A percentile compares a stretch with the other conserved stretches of the same genome.
Evolutionary conservation across 805 yeast genomes (phyloP).

Genomic region (Candida lessepsii): DNA sequence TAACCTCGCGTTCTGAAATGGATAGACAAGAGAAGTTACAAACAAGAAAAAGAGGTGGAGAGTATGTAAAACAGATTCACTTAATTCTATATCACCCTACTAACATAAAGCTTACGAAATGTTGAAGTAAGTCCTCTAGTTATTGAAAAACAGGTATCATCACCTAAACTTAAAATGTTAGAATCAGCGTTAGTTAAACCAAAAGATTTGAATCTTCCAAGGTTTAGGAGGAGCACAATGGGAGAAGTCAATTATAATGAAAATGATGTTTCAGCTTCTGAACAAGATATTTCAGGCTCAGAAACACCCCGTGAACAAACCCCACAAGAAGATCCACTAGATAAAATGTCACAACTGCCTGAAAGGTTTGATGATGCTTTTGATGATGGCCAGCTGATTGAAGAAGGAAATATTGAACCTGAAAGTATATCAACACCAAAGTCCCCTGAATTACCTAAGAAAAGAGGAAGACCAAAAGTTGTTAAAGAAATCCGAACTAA

Average conservation of each 20-base stretch:
- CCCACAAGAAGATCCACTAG: not conserved
- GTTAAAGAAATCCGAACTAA: not conserved
- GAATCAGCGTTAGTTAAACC: constrained; percentile 26
- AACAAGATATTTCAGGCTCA: no score
- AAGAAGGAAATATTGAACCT: not conserved
- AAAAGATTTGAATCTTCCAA: constrained; percentile 18
- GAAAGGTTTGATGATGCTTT: not conserved
- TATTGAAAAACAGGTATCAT: constrained; percentile 4
- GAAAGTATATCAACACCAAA: not conserved
- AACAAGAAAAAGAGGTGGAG: constrained; percentile 40
- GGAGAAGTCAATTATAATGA: not conserved
- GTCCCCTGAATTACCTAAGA: constrained; percentile 1
- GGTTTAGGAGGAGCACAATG: constrained; percentile 10
- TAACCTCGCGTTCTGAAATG: constrained; percentile 3
- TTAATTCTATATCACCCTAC: no score
- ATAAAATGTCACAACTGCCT: not conserved
- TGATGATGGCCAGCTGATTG: not conserved
- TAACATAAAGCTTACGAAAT: constrained; percentile 12
- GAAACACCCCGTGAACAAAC: no score
- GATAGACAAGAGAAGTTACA: constrained; percentile 22
- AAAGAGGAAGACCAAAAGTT: constrained; percentile 7
- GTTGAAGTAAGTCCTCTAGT: constrained; percentile 13
- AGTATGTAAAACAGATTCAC: no score
- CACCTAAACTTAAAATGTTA: constrained; percentile 17
- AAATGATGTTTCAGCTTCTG: not conserved